Percentiles rank a stretch among this genome's conserved stretches.
Evolutionary conservation across 2,329 filamentous ascomycete genomes (phyloP).

Genomic region (Colletotrichum zoysiae): DNA sequence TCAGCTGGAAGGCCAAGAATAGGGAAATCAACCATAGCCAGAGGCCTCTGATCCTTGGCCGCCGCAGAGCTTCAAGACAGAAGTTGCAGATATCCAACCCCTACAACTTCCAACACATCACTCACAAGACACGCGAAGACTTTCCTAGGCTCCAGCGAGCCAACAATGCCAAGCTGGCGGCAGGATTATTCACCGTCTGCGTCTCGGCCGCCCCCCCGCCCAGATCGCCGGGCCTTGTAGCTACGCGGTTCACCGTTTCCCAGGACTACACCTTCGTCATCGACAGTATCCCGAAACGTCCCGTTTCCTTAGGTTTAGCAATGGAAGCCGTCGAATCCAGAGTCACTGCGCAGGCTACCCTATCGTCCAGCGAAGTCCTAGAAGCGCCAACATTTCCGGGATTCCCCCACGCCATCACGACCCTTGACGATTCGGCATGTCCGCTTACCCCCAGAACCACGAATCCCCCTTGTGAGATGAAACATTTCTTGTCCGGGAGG

Average conservation of each 20-base stretch:
- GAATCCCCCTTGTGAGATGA: constrained; percentile 64
- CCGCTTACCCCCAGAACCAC: constrained; percentile 54
- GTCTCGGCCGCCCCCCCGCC: constrained; percentile 63
- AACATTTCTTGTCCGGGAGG: constrained; percentile 52
- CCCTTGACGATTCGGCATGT: constrained; percentile 58
- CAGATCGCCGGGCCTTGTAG: constrained; percentile 67
- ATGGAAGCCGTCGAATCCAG: constrained; percentile 43
- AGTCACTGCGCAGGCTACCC: constrained; percentile 33
- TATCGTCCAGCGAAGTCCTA: constrained; percentile 40
- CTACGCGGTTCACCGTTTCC: constrained; percentile 51
- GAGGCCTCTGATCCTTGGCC: no score
- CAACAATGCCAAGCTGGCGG: constrained; percentile 57
- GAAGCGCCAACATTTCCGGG: constrained; percentile 45
- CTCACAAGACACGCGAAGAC: constrained; percentile 67
- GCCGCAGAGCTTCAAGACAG: constrained; percentile 57
- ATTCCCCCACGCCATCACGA: constrained; percentile 57
- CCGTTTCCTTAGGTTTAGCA: constrained; percentile 54
- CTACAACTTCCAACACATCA: constrained; percentile 76
- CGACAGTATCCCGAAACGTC: constrained; percentile 54
- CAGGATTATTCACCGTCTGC: constrained; percentile 59
- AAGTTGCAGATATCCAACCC: constrained; percentile 70
- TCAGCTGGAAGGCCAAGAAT: no score
- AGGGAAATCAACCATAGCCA: no score
- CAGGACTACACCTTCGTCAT: background rate
- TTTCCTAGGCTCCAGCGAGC: constrained; percentile 55